Percentiles rank a stretch among this genome's conserved stretches.
Evolutionary conservation across 305 asterid species (phyloP).

Genomic region (Fraxinus latifolia): DNA sequence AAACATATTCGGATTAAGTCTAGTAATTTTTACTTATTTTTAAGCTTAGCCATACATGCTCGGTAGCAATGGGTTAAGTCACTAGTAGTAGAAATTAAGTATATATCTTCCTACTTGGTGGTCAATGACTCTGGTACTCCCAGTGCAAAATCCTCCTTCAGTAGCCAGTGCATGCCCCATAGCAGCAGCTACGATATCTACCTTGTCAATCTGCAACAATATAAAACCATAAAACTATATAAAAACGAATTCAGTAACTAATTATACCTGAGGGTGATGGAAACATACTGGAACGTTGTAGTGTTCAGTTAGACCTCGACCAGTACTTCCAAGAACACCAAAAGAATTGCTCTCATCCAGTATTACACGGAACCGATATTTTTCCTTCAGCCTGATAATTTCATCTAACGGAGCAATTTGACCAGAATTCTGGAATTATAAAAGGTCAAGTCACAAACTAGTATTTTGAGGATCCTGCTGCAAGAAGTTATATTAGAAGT

Average conservation of each 20-base stretch:
- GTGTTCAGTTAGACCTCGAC: conserved; percentile 91
- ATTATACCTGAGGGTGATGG: conserved; percentile 15
- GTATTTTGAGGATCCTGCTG: conserved; percentile 17
- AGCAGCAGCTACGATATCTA: conserved; percentile 84
- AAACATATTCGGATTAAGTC: neutral
- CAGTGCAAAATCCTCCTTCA: conserved; percentile 98
- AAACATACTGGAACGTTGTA: conserved; percentile 67
- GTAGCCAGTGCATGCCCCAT: conserved; percentile 97
- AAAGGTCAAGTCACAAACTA: conserved; percentile 17
- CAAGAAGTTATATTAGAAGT: neutral
- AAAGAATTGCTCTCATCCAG: conserved; percentile 92
- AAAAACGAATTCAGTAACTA: conserved; percentile 22
- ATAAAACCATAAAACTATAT: conserved; percentile 19
- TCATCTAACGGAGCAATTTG: conserved; percentile 89
- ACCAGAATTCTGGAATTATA: conserved; percentile 77
- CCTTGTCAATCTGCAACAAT: conserved; percentile 66
- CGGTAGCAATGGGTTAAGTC: neutral
- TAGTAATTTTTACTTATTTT: neutral
- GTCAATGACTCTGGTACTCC: conserved; percentile 84
- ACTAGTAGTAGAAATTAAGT: conserved; percentile 12
- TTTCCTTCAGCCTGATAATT: conserved; percentile 79
- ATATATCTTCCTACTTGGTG: conserved; percentile 66
- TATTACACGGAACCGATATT: conserved; percentile 78
- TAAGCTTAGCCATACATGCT: neutral
- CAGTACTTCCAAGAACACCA: conserved; percentile 92